phyloP scores from a whole-genome alignment of 176 grass and related monocot species.

The Panicum miliaceum region DNA sequence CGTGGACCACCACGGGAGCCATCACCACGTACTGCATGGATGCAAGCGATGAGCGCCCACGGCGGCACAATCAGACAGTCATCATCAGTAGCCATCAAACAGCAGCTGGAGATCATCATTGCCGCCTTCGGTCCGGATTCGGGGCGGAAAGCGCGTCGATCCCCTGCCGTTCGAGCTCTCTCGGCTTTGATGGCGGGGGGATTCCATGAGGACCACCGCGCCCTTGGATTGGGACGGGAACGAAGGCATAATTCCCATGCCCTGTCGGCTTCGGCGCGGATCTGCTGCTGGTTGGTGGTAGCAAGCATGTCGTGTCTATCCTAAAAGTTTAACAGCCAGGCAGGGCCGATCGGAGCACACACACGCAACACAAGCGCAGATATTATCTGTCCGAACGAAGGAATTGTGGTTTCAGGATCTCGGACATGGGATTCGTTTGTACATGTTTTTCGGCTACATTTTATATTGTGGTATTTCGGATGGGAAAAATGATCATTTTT shows the following conservation, averaged over 20 bases:
- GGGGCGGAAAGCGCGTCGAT: too few relatives aligned
- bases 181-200: neutral
- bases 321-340: neutral
- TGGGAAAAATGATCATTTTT: neutral
- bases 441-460: neutral
- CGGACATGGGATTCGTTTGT: neutral
- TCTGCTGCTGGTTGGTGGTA: neutral
- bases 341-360: neutral
- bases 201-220: neutral
- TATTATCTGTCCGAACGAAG: neutral
- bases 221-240: neutral
- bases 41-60: too few relatives aligned
- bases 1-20: constrained; percentile 58
- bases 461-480: neutral
- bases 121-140: too few relatives aligned
- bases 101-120: neutral
- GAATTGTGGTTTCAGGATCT: neutral
- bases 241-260: neutral
- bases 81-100: neutral
- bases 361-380: neutral
- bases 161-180: too few relatives aligned
- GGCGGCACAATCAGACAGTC: too few relatives aligned
- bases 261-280: neutral
- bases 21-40: constrained; percentile 68
- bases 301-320: neutral